Base-by-base conservation (phyloP, 1,284 basidiomycete species). In the Ustilago lituana region DNA sequence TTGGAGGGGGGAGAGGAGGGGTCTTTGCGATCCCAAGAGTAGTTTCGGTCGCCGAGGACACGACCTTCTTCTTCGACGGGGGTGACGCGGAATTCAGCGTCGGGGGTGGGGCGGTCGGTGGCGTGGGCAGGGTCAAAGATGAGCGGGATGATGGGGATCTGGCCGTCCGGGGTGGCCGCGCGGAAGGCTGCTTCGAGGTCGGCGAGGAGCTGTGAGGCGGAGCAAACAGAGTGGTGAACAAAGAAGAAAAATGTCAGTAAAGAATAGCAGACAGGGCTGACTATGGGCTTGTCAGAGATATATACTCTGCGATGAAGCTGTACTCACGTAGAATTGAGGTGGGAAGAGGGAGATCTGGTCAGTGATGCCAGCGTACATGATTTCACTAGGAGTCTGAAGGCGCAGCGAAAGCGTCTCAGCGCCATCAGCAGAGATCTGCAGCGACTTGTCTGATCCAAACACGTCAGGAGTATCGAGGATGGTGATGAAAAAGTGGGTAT, bases 401-500 rank as follows among this genome's bases (percentile, higher is more conserved):
- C 68, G 43, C 10, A 79, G 54, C 35, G 66, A 74, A 4, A 69
- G 57, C 14, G 76, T 76, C 35, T 79, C 77, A 5, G 62, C 60
- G 0, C 76, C 76, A 43, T 79, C 77, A 1, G 76, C 75, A 2
- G 64, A 66, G 32, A 78, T 59, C 4, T 63, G 52, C 1, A 73
- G 49, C 37, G 57, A 54, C 39, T 52, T 62, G 33, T 59, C 56
- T 9, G 37, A 26, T 1, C 69, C 73, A 29, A 78, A 63, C 3
- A 65, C 67, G 22, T 78, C 68, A 3, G 54, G 48, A 3, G 35
- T 48, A 33, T 79, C 77, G 32, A 79, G 64, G 1, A 67, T 50
- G 11, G 77, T 79, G 43, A 79, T 52, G 53, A 77, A 76, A 32
- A 79, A 79, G 52, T 78, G 77, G 4, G 77, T 71, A 35, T 78